phyloP scores from a whole-genome alignment of 208 protist genomes.

The Wallacemonas rigidus region DNA sequence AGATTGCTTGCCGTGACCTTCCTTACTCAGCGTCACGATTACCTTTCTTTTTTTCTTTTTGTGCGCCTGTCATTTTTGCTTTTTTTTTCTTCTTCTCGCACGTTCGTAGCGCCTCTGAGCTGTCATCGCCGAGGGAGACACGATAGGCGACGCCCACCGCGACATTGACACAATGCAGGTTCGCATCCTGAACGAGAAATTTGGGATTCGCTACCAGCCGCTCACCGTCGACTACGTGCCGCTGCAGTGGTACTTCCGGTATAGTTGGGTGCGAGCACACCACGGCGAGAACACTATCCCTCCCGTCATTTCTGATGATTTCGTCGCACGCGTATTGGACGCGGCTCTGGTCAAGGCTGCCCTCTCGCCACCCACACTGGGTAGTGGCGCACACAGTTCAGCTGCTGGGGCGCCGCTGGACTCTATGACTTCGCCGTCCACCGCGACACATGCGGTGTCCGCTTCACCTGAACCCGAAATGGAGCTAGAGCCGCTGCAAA shows the following conservation, averaged over 20 bases:
- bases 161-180: background rate
- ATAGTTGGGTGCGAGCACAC: background rate
- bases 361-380: background rate
- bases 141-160: background rate
- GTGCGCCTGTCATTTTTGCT: conserved; percentile 22
- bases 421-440: no score
- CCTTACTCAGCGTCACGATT: no score
- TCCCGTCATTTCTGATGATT: background rate
- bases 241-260: background rate
- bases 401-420: no score
- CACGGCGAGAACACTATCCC: background rate
- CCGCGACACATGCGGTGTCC: no score
- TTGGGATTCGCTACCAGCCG: background rate
- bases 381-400: no score
- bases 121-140: no score
- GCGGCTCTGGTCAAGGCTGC: background rate
- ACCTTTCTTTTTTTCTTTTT: conserved; percentile 18
- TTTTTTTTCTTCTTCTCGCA: conserved; percentile 18
- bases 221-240: conserved; percentile 2
- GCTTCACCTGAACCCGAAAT: background rate
- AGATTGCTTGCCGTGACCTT: no score
- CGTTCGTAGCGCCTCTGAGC: background rate
- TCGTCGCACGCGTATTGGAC: background rate
- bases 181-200: background rate
- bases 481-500: background rate